Evolutionary conservation across 148 eudicot genomes (phyloP).

Genomic region (Silene latifolia): DNA sequence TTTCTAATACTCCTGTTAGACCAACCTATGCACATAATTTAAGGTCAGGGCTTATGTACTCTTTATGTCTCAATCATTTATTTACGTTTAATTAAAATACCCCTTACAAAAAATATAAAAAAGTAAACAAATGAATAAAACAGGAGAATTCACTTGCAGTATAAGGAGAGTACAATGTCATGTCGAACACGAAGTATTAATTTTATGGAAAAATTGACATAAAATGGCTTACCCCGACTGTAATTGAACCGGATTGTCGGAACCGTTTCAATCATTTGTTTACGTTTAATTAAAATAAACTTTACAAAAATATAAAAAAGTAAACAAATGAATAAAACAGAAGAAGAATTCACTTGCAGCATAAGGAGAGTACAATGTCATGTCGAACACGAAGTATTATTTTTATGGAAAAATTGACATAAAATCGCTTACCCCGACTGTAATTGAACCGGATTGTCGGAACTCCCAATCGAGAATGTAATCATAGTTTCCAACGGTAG

Average conservation of each 20-base stretch:
- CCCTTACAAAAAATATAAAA: too few relatives aligned
- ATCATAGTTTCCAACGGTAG: conserved; percentile 88
- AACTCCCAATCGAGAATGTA: conserved; percentile 93
- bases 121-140: too few relatives aligned
- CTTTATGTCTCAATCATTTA: too few relatives aligned
- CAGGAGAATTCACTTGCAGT: too few relatives aligned
- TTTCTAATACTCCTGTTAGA: conserved; percentile 64
- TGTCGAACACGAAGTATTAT: too few relatives aligned
- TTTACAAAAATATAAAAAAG: not conserved
- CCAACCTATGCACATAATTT: conserved; percentile 46
- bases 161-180: too few relatives aligned
- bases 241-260: conserved; percentile 71
- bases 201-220: not conserved
- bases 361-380: too few relatives aligned
- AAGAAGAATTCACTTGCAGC: too few relatives aligned
- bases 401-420: not conserved
- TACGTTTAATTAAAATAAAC: too few relatives aligned
- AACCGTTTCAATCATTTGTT: too few relatives aligned
- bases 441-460: conserved; percentile 71
- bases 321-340: not conserved
- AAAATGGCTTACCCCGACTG: conserved; percentile 45
- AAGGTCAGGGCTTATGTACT: not conserved
- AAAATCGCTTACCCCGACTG: conserved; percentile 45
- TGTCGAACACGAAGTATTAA: too few relatives aligned
- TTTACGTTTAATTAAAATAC: too few relatives aligned